Evolutionary conservation across 306 rosid species (phyloP), one percentile per base, ranked within the genome.

Genomic region (Canavalia ensiformis): DNA sequence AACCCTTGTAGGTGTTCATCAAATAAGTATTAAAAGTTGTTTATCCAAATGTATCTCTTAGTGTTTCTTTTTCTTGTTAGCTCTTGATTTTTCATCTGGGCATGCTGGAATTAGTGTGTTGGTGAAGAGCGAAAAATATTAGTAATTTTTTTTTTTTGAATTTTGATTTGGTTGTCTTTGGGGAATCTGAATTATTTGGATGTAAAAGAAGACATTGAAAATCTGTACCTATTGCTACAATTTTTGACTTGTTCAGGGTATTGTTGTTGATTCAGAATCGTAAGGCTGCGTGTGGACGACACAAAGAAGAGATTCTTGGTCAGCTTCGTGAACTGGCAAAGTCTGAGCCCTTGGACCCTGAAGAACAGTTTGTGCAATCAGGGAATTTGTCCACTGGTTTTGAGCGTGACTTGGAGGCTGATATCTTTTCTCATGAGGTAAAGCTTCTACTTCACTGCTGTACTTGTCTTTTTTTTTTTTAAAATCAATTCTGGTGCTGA

Each of bases 251-350:
- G 81, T 81, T 87, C 37, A 31, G 85, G 76, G 56, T 89, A 47
- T 60, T 86, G 82, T 89, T 85, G 37, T 94, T 90, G 87, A 75
- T 82, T 79, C 89, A 94, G 98, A 87, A 92, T 82, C 97, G 94
- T 1, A 92, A 92, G 81, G 90, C 95, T 83, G 87, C 91, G 60
- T 92, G 97, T 81, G 98, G 98, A 28, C 80, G 18, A 55, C 89
- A 89, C 87, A 90, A 67, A 87, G 97, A 92, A 72, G 96, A 94
- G 81, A 86, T 90, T 79, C 86, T 90, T 30, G n/a, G 60, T 76
- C 98, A 94, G 88, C 98, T 94, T 80, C 91, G 95, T 2, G 74
- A 82, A 62, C 85, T 92, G 49, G 89, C 87, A 25, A 90, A 85
- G 85, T 84, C 64, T n/a, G 98, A 90, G 82, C 91, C 91, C 41